phyloP scores from a whole-genome alignment of 306 rosid species.

The Nissolia schottii region DNA sequence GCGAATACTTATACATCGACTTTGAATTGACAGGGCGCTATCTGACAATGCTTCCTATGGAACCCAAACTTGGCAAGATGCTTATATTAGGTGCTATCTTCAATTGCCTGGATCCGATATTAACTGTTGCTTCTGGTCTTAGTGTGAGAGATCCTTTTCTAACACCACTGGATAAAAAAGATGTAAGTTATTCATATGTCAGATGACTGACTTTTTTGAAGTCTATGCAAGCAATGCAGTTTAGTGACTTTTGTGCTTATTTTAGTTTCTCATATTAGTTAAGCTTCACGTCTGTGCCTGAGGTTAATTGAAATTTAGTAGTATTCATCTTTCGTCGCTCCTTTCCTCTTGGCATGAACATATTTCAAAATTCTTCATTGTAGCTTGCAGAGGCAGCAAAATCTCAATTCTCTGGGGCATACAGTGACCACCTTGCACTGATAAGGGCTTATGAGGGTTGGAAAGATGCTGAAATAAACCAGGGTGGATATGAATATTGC shows the following conservation, averaged over 20 bases:
- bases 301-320: constrained; percentile 1
- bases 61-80: constrained; percentile 98
- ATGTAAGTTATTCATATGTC: constrained; percentile 52
- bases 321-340: background rate
- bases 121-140: constrained; percentile 87
- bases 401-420: constrained; percentile 65
- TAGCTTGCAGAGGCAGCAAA: constrained; percentile 98
- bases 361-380: constrained; percentile 24
- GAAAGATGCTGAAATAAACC: constrained; percentile 77
- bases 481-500: constrained; percentile 80
- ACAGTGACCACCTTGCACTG: constrained; percentile 93
- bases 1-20: constrained; percentile 11
- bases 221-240: too few relatives aligned
- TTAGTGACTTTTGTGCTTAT: too few relatives aligned
- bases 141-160: constrained; percentile 97
- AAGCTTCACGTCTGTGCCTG: too few relatives aligned
- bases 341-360: background rate
- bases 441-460: constrained; percentile 83
- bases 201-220: background rate
- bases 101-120: constrained; percentile 89
- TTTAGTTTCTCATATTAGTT: too few relatives aligned
- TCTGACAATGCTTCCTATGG: constrained; percentile 86
- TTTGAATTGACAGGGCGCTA: constrained; percentile 64
- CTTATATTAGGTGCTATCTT: constrained; percentile 79
- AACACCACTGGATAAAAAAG: constrained; percentile 82